Percentiles rank a stretch among this genome's conserved stretches.
Conservation (phyloP, 1,284 basidiomycete species). For the Irpex lacteus region DNA sequence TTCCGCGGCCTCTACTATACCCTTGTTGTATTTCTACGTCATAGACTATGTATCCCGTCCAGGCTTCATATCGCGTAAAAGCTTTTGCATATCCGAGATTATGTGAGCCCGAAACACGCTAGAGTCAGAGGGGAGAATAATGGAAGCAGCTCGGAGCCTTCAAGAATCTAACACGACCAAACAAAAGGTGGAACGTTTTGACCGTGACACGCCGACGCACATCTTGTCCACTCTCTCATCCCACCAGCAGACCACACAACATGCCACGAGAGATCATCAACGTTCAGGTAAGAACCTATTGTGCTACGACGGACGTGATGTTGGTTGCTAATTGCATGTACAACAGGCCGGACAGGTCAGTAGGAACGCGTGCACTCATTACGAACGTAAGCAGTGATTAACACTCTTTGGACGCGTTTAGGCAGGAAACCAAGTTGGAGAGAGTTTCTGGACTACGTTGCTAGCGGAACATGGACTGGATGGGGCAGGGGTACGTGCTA, state of each 20-base stretch:
- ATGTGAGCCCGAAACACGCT: slow-evolving; percentile 1
- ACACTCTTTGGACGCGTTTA: slow-evolving; percentile 22
- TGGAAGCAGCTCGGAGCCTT: not conserved
- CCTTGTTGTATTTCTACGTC: not conserved
- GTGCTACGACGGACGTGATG: not conserved
- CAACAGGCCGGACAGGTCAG: slow-evolving; percentile 61
- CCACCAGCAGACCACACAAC: slow-evolving; percentile 7
- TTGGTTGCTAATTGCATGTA: slow-evolving; percentile 10
- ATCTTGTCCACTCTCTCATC: slow-evolving; percentile 7
- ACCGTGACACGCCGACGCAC: not conserved
- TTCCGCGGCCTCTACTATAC: not conserved
- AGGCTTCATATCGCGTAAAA: not conserved
- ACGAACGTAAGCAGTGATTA: not conserved
- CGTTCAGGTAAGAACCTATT: slow-evolving; percentile 45
- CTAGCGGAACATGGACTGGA: slow-evolving; percentile 81
- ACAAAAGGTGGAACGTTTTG: slow-evolving; percentile 3
- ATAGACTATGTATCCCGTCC: not conserved
- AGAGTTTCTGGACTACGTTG: slow-evolving; percentile 76
- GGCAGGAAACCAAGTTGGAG: slow-evolving; percentile 78
- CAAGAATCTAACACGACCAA: slow-evolving; percentile 1
- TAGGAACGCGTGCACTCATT: slow-evolving; percentile 19
- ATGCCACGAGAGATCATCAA: slow-evolving; percentile 62
- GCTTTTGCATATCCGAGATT: not conserved
- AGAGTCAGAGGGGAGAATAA: not conserved
- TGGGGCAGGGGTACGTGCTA: slow-evolving; percentile 56